Conservation (phyloP, 2,329 filamentous ascomycete species). For the Drechslerella stenobrocha region DNA sequence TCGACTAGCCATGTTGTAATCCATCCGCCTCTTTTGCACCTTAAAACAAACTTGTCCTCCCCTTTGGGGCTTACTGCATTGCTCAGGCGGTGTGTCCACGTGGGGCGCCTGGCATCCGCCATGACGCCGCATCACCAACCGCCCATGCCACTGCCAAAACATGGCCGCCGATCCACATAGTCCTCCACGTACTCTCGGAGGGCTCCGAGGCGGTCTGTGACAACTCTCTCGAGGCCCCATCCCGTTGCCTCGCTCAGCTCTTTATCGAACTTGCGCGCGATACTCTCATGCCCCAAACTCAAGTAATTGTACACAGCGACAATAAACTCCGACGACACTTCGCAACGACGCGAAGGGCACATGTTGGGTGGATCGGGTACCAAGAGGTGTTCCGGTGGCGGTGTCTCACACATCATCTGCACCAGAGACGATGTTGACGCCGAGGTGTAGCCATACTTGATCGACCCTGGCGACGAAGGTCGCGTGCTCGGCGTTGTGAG, state of each 20-base stretch:
- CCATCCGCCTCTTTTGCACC: too few relatives aligned
- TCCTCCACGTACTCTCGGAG: conserved; percentile 52
- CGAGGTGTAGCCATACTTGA: conserved; percentile 39
- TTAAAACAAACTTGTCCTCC: too few relatives aligned
- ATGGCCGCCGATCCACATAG: conserved; percentile 52
- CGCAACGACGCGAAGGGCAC: conserved; percentile 26
- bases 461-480: conserved; percentile 27
- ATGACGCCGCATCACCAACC: conserved; percentile 24
- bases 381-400: conserved; percentile 16
- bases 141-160: conserved; percentile 49
- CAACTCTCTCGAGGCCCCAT: conserved; percentile 47
- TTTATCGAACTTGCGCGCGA: conserved; percentile 52
- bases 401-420: conserved; percentile 41
- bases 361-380: conserved; percentile 37
- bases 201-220: conserved; percentile 49
- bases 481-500: conserved; percentile 44
- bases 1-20: too few relatives aligned
- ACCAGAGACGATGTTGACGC: conserved; percentile 34
- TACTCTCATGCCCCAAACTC: conserved; percentile 51
- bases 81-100: too few relatives aligned
- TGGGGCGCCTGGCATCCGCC: not conserved
- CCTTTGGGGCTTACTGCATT: too few relatives aligned
- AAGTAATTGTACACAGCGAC: conserved; percentile 52
- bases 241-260: conserved; percentile 51
- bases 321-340: conserved; percentile 51